Evolutionary conservation across 2,329 filamentous ascomycete species (phyloP), one percentile per base, ranked within the genome.

Genomic region (Hymenoscyphus fructigenus): DNA sequence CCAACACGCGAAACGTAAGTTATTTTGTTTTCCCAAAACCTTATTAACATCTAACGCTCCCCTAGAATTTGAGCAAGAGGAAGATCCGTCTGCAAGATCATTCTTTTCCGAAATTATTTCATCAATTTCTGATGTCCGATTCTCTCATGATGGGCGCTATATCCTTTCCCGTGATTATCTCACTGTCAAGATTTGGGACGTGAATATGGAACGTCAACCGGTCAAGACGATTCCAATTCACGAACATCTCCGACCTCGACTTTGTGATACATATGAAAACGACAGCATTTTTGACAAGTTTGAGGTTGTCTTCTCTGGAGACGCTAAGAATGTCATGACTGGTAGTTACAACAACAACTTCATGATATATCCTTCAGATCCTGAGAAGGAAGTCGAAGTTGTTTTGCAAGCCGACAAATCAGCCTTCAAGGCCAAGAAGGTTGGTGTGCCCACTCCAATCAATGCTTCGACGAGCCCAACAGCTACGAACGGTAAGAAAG

Each of bases 301-400:
- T 71, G 95, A 99, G 80, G 95, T 99, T 53, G 94, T 98, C 61
- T 99, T 99, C 81, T 98, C 94, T 1, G 95, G 95, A 28, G 94
- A 98, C 78, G 92, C 93, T 47, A 96, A 97, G 84, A 98, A 99
- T 73, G 95, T 98, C 70, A 99, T 99, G 95, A 99, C 95, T 5
- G 95, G 95, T 73, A 97, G 93, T 77, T 99, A 99, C 84, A 99
- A 99, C 85, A 99, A 99, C 83, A 99, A 99, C 82, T 98, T 99
- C 84, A 99, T 99, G 95, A 99, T 99, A 76, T 99, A 98, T 78
- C 95, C 95, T 4, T 95, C 93, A 29, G 94, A 98, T 74, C 91
- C 93, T 6, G 92, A 94, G 71, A 96, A 96, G 81, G 95, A 99
- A 77, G 94, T 94, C 2, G 95, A 99, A 79, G 93, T 99, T 58